Conservation (phyloP, 345 rosid genomes). For the Eutrema japonicum region DNA sequence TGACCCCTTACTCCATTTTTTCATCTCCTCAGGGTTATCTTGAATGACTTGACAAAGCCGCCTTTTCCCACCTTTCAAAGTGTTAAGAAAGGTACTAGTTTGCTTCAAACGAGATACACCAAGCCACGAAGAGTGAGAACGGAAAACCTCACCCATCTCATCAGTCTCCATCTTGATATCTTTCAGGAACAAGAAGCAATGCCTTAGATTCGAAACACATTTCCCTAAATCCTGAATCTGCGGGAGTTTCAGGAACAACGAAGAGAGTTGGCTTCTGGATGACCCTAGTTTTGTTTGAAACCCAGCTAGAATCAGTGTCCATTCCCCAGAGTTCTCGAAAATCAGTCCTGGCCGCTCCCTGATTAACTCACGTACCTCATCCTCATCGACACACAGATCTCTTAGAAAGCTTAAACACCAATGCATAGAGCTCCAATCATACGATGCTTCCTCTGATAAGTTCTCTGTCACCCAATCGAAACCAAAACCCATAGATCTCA, state of each 20-base stretch:
- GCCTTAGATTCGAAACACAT: constrained; percentile 63
- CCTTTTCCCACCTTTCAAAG: constrained; percentile 60
- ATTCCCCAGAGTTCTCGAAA: constrained; percentile 61
- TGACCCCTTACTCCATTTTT: constrained; percentile 62
- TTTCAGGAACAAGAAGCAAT: constrained; percentile 53
- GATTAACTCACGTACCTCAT: constrained; percentile 55
- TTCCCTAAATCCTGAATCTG: constrained; percentile 42
- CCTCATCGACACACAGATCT: constrained; percentile 40
- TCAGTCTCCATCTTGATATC: constrained; percentile 63
- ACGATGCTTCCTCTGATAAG: constrained; percentile 48
- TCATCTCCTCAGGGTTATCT: constrained; percentile 69
- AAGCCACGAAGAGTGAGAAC: constrained; percentile 50
- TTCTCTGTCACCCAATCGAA: constrained; percentile 55
- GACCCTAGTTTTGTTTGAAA: constrained; percentile 66
- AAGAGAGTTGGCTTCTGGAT: constrained; percentile 47
- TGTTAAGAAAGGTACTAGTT: constrained; percentile 48
- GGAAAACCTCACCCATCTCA: constrained; percentile 56
- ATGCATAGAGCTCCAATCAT: constrained; percentile 63
- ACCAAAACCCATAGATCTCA: constrained; percentile 58
- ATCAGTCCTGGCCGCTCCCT: constrained; percentile 49
- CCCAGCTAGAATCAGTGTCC: constrained; percentile 53
- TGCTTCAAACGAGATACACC: constrained; percentile 60
- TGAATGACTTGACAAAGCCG: constrained; percentile 59
- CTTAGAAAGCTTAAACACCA: constrained; percentile 53
- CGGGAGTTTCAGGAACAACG: constrained; percentile 59